phyloP scores from a whole-genome alignment of 371 early-diverging fungal genomes.

The Capniomyces stellatus region DNA sequence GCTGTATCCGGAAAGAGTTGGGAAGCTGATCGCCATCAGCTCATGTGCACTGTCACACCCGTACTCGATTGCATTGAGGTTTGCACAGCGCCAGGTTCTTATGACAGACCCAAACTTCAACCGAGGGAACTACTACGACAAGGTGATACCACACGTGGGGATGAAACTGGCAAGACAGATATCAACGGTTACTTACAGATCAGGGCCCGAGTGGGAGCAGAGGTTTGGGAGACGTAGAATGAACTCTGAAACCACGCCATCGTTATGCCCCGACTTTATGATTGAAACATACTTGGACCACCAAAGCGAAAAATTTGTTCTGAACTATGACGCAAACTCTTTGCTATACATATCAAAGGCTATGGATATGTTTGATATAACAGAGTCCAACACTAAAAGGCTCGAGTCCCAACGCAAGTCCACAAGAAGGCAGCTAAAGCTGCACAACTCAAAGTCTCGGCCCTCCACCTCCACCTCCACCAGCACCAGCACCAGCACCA shows the following conservation, averaged over 20 bases:
- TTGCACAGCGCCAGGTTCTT: slow-evolving; percentile 72
- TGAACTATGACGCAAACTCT: slow-evolving; percentile 88
- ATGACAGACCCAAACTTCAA: slow-evolving; percentile 93
- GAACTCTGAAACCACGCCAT: slow-evolving; percentile 48
- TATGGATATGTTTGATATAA: slow-evolving; percentile 95
- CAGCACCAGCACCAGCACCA: slow-evolving; percentile 6
- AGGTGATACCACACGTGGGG: slow-evolving; percentile 79
- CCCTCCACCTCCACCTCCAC: not conserved
- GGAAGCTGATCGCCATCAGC: slow-evolving; percentile 62
- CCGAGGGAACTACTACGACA: slow-evolving; percentile 78
- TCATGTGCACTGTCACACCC: slow-evolving; percentile 90
- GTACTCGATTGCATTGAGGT: slow-evolving; percentile 81
- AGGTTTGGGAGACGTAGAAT: slow-evolving; percentile 76
- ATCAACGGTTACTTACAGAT: slow-evolving; percentile 75
- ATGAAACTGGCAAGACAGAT: slow-evolving; percentile 89
- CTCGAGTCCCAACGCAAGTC: slow-evolving; percentile 27
- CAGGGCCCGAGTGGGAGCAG: slow-evolving; percentile 93
- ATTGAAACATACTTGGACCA: slow-evolving; percentile 93
- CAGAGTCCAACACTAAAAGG: slow-evolving; percentile 28
- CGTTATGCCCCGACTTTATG: slow-evolving; percentile 78
- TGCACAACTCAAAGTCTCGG: slow-evolving; percentile 8
- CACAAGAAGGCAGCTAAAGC: not conserved
- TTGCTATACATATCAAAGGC: slow-evolving; percentile 86
- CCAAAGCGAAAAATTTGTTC: slow-evolving; percentile 80
- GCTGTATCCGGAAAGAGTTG: slow-evolving; percentile 65